Evolutionary conservation across 495 filamentous ascomycete genomes (phyloP).

Genomic region (Corynascus novoguineensis): DNA sequence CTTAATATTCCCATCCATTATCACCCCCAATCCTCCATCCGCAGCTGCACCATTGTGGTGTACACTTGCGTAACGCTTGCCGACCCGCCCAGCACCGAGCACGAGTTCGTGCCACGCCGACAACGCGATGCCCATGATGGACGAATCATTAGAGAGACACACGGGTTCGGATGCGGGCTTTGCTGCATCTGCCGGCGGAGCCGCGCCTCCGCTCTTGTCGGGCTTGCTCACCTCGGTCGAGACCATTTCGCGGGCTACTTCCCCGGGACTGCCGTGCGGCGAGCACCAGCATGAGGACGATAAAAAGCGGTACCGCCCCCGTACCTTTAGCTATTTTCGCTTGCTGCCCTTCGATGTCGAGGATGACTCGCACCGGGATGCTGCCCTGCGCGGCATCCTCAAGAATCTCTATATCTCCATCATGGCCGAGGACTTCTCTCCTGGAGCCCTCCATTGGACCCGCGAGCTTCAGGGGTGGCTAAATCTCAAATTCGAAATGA

Average conservation of each 20-base stretch:
- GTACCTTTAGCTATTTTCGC: conserved; percentile 87
- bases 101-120: background rate
- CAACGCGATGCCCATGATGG: conserved; percentile 17
- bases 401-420: conserved; percentile 88
- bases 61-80: background rate
- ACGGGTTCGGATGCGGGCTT: conserved; percentile 20
- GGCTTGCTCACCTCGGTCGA: conserved; percentile 31
- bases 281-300: conserved; percentile 32
- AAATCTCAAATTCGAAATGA: conserved; percentile 92
- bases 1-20: background rate
- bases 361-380: conserved; percentile 63
- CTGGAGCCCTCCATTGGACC: conserved; percentile 95
- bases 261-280: conserved; percentile 38
- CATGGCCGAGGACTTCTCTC: conserved; percentile 86
- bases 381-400: conserved; percentile 74
- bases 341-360: conserved; percentile 86
- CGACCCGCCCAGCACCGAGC: background rate
- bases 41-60: background rate
- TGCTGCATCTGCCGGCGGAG: conserved; percentile 19
- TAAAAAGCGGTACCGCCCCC: conserved; percentile 67
- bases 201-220: conserved; percentile 21
- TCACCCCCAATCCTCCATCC: background rate
- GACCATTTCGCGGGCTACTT: conserved; percentile 46
- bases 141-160: conserved; percentile 27
- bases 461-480: conserved; percentile 94